phyloP scores from a whole-genome alignment of 331 rosid species.

The Telfairia occidentalis region DNA sequence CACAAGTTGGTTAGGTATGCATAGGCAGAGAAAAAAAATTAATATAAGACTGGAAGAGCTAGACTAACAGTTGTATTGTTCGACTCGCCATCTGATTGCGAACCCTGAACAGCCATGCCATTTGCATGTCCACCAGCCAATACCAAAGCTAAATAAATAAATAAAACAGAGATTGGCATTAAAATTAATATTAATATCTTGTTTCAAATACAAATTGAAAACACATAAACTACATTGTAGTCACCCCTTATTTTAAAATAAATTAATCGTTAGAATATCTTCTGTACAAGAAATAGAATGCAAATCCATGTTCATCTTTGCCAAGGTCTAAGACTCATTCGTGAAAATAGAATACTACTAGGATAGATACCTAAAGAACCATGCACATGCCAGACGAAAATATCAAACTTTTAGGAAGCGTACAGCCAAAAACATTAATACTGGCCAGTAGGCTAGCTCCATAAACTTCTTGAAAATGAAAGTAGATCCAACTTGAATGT shows the following conservation, averaged over 20 bases:
- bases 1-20: conserved; percentile 8
- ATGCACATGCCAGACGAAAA: background rate
- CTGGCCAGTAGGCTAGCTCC: background rate
- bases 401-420: background rate
- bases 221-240: background rate
- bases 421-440: background rate
- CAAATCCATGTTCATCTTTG: background rate
- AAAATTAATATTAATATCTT: background rate
- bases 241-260: background rate
- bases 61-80: conserved; percentile 85
- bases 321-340: background rate
- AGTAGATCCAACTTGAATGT: no score
- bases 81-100: conserved; percentile 64
- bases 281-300: background rate
- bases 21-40: background rate
- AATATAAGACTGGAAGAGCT: conserved; percentile 10
- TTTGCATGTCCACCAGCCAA: conserved; percentile 86
- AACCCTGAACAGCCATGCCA: conserved; percentile 56
- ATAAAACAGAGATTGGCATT: background rate
- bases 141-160: conserved; percentile 38
- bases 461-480: background rate
- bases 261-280: background rate
- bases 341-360: background rate
- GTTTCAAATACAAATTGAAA: background rate
- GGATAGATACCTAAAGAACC: background rate